A percentile compares a stretch with the other conserved stretches of the same genome.
phyloP scores from a whole-genome alignment of 257 asterid genomes.

The Fraxinus americana region DNA sequence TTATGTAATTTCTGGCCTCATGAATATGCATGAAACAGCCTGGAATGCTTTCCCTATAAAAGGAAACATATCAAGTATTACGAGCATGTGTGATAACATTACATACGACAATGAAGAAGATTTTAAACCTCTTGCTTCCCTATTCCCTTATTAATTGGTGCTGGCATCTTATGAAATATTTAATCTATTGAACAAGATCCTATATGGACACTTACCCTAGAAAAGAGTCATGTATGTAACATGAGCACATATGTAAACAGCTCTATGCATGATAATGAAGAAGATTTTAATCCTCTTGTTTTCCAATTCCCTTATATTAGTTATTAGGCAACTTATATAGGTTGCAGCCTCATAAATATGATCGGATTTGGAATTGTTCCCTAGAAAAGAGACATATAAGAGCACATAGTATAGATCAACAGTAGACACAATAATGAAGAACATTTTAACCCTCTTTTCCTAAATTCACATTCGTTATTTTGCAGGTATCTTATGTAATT shows the following conservation, averaged over 20 bases:
- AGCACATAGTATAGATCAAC: no score
- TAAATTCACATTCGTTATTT: conserved; percentile 37
- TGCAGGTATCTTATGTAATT: conserved; percentile 41
- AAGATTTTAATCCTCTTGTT: no score
- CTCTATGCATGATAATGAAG: background rate
- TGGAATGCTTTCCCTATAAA: background rate
- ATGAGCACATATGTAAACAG: no score
- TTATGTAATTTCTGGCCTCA: background rate
- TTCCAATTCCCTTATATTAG: no score
- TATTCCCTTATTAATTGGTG: background rate
- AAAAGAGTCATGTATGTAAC: no score
- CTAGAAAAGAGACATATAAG: no score
- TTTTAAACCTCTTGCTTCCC: background rate
- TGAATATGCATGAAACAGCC: background rate
- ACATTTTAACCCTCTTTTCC: conserved; percentile 27
- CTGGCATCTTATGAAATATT: background rate
- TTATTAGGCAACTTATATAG: no score
- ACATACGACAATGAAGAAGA: background rate
- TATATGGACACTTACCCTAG: no score
- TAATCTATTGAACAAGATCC: no score
- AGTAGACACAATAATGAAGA: no score
- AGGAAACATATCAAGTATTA: background rate
- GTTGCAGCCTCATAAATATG: no score
- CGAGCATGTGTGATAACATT: background rate
- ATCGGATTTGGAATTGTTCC: no score